Evolutionary conservation across 345 rosid genomes (phyloP).

Genomic region (Arabis alpina): DNA sequence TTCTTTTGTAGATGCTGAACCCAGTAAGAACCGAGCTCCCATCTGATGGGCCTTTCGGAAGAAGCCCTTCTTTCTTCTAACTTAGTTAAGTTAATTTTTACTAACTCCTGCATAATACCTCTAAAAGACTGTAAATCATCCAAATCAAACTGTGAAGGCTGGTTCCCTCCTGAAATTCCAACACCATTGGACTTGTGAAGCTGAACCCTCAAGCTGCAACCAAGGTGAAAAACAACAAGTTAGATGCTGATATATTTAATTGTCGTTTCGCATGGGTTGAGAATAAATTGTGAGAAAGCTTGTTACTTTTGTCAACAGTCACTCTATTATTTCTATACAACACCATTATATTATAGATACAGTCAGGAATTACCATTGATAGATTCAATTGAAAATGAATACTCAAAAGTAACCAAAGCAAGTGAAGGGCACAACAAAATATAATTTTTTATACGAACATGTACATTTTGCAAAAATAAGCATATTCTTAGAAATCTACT

Average conservation of each 20-base stretch:
- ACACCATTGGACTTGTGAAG: constrained; percentile 60
- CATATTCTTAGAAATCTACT: constrained; percentile 2
- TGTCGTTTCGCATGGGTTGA: constrained; percentile 13
- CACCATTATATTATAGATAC: constrained; percentile 1
- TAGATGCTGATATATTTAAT: constrained; percentile 10
- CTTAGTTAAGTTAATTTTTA: constrained; percentile 65
- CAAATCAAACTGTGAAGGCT: constrained; percentile 56
- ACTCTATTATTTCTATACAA: constrained; percentile 11
- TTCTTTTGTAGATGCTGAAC: constrained; percentile 91
- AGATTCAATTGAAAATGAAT: neutral
- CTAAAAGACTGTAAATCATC: constrained; percentile 58
- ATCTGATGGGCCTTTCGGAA: constrained; percentile 66
- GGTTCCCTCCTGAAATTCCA: constrained; percentile 53
- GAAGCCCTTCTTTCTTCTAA: constrained; percentile 56
- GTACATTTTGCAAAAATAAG: constrained; percentile 11
- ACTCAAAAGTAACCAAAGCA: neutral
- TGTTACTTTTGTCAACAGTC: constrained; percentile 3
- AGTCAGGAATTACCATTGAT: constrained; percentile 1
- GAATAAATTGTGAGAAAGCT: constrained; percentile 11
- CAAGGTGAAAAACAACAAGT: constrained; percentile 27
- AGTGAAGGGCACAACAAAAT: constrained; percentile 27
- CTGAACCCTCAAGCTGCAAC: constrained; percentile 79
- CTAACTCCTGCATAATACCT: constrained; percentile 57
- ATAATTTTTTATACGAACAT: neutral
- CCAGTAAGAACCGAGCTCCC: constrained; percentile 97